A percentile compares a stretch with the other conserved stretches of the same genome.
Evolutionary conservation across 164 flowering plant genomes (phyloP).

Genomic region (Buxus sempervirens): DNA sequence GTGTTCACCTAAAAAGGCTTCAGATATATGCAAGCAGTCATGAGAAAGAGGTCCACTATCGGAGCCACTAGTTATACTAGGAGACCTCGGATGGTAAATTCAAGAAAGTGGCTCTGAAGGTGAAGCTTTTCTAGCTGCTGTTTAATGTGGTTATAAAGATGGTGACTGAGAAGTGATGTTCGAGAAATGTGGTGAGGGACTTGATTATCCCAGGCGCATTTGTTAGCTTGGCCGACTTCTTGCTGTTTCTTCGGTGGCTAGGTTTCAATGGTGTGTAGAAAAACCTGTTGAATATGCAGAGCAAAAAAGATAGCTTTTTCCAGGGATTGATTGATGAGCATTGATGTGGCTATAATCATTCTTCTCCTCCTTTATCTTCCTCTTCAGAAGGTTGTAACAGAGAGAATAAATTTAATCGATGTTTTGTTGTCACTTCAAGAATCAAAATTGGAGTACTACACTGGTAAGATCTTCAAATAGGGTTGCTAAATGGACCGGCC

Average conservation of each 20-base stretch:
- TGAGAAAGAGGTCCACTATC: neutral
- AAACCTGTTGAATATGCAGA: conserved; percentile 5
- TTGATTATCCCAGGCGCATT: conserved; percentile 6
- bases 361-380: neutral
- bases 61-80: conserved; percentile 7
- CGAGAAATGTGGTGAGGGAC: conserved; percentile 17
- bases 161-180: conserved; percentile 15
- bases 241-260: conserved; percentile 26
- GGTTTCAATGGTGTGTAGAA: conserved; percentile 19
- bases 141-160: conserved; percentile 21
- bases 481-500: conserved; percentile 14
- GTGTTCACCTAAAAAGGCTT: conserved; percentile 19
- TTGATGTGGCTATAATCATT: neutral
- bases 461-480: conserved; percentile 25
- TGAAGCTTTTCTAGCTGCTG: conserved; percentile 22
- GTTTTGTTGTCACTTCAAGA: too few species aligned
- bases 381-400: neutral
- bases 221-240: conserved; percentile 22
- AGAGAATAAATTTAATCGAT: conserved; percentile 19
- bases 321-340: conserved; percentile 26
- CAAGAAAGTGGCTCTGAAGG: conserved; percentile 24
- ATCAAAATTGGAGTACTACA: conserved; percentile 23
- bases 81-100: neutral
- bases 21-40: neutral
- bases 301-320: conserved; percentile 20